Base-by-base conservation (phyloP, 805 yeast species). In the Candida vaughaniae region DNA sequence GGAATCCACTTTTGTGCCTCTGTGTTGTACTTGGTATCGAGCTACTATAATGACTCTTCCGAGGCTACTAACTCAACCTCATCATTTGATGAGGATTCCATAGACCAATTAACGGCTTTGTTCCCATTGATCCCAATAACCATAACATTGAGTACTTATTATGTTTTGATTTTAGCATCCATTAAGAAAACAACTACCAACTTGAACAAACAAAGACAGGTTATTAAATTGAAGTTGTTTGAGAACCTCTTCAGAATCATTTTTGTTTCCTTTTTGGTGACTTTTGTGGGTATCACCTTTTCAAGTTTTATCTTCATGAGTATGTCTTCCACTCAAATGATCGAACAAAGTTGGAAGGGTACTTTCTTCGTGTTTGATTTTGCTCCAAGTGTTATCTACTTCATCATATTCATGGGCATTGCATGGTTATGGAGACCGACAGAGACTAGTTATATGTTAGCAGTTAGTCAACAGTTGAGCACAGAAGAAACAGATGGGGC, bases 351-450 rank as follows among this genome's bases (percentile, higher is more conserved):
- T 56, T 93, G 99, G 99, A 86, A 90, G 63, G 77, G 87, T 30
- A 78, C 95, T 53, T 90, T 87, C 69, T 88, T 93, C 52, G 63
- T 88, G 36, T 74, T 83, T 30, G 96, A 91, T 51, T 95, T 95
- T 67, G 90, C 98, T 96, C 95, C 96, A 26, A 82, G 95, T 33
- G 74, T 88, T 33, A 82, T 89, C 10, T 93, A 88, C 64, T 87
- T 85, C 55, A 63, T 82, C 32, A 90, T 90, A 25, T 90, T 93
- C 58, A 75, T 83, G 51, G 77, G 89, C 7, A 73, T 93, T 46
- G 86, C 96, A 4, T 78, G 89, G 68, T 77, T 93, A 45, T 93
- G 99, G 99, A 82, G 99, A 62, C 99, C 99, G 36, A 91, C 97
- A 0, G 93, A 85, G 49, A 88, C 95, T 27, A 89, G 96, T 40